Evolutionary conservation across 129 eudicot genomes (phyloP), one percentile per base, ranked within the genome.

Genomic region (Smallanthus sonchifolius): DNA sequence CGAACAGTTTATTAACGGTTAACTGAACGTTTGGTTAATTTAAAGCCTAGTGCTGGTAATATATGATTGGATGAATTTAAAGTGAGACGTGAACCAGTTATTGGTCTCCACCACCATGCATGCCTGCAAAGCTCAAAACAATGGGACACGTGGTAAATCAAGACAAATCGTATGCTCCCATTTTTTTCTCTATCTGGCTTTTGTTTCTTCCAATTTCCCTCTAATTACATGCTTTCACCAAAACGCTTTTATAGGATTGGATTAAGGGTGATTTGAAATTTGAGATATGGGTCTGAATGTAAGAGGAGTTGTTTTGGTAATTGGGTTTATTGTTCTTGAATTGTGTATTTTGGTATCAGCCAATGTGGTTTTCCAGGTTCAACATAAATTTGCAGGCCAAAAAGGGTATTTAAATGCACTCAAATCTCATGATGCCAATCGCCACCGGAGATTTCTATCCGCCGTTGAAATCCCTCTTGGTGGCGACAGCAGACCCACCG

Each of bases 401-500:
- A 80, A 69, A 60, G 51, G 65, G 75, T 43, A 72, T 16, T 69
- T 87, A 71, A 55, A 72, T 20, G 83, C 73, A 43, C 55, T 87
- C n/a, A 82, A 40, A 69, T 82, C 78, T 14, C 93, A 87, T 28
- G 96, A 90, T 71, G 38, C 56, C 32, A 69, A 47, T 13, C 92
- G 96, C 42, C 93, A 87, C 47, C 86, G 89, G 51, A 71, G 96
- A 76, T 70, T 75, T 77, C 85, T 90, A 5, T 66, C 85, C 14
- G 83, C 84, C 57, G 28, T 78, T 15, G 87, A 88, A 76, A 69
- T 91, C 48, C 83, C 86, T 44, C 68, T 91, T 28, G 97, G 97
- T 64, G 97, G 97, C 62, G 86, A 91, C 68, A 91, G 91, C 55
- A 69, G 76, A 24, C 95, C 97, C 54, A 83, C 91, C 4, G 86